Conservation (phyloP, 495 filamentous ascomycete genomes). For the Penicillium parvum region DNA sequence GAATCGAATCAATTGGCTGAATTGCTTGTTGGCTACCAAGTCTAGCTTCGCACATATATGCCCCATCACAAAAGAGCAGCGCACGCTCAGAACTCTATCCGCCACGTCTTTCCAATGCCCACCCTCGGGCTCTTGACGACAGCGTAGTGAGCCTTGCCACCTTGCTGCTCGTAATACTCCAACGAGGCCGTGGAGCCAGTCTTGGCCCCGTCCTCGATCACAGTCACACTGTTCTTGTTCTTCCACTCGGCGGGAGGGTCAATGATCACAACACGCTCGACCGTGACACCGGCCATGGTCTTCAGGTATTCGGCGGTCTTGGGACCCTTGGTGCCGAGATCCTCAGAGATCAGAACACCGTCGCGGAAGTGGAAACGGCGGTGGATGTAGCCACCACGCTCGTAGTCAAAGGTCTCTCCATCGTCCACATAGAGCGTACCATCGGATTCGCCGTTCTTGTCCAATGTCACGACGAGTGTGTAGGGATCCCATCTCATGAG, state of each 20-base stretch:
- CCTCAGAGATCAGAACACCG: slow-evolving; percentile 49
- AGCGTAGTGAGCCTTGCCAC: slow-evolving; percentile 68
- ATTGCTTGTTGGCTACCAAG: slow-evolving; percentile 12
- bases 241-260: slow-evolving; percentile 72
- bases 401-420: slow-evolving; percentile 85
- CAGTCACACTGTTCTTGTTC: slow-evolving; percentile 58
- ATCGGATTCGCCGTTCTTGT: slow-evolving; percentile 65
- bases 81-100: slow-evolving; percentile 55
- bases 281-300: slow-evolving; percentile 66
- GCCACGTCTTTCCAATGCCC: slow-evolving; percentile 76
- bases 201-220: slow-evolving; percentile 65
- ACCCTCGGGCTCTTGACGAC: slow-evolving; percentile 76
- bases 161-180: slow-evolving; percentile 54
- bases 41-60: slow-evolving; percentile 14
- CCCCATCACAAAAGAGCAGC: slow-evolving; percentile 4
- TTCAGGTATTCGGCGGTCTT: slow-evolving; percentile 71
- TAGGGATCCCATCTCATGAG: slow-evolving; percentile 94
- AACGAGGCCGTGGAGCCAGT: slow-evolving; percentile 50
- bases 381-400: slow-evolving; percentile 81
- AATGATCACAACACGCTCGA: slow-evolving; percentile 81
- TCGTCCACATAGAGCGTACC: slow-evolving; percentile 90
- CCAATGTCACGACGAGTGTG: slow-evolving; percentile 78
- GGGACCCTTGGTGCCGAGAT: slow-evolving; percentile 46
- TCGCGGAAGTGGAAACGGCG: slow-evolving; percentile 64
- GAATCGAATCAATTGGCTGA: slow-evolving; percentile 1